phyloP scores from a whole-genome alignment of 1,139 yeast species.

The Yamadazyma buinensis region DNA sequence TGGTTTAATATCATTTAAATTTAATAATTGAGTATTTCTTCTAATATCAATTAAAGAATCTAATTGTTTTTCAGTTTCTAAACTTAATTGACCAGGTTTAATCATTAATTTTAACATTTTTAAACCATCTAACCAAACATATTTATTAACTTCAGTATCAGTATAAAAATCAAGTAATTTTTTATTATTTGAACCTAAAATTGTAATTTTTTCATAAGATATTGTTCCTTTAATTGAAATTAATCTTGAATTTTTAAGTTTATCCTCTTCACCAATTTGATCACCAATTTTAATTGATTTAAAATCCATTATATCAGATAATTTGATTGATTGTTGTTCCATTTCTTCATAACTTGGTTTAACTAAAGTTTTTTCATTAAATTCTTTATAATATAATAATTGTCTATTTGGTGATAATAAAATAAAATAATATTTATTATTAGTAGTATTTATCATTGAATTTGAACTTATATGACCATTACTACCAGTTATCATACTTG shows the following conservation, averaged over 20 bases:
- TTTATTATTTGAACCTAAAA: constrained; percentile 41
- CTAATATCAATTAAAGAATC: constrained; percentile 56
- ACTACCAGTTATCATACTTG: not conserved
- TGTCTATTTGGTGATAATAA: constrained; percentile 71
- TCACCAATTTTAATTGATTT: constrained; percentile 43
- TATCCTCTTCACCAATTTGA: constrained; percentile 36
- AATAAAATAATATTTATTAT: constrained; percentile 47
- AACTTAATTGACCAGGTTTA: constrained; percentile 41
- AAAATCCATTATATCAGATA: constrained; percentile 39
- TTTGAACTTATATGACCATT: too few species aligned
- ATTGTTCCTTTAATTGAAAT: constrained; percentile 53
- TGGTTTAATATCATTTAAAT: constrained; percentile 32
- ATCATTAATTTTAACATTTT: constrained; percentile 49
- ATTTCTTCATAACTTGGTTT: constrained; percentile 59
- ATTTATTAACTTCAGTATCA: constrained; percentile 67
- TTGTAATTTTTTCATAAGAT: constrained; percentile 51
- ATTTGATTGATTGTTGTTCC: constrained; percentile 30
- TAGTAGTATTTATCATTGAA: too few species aligned
- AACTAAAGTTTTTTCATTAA: constrained; percentile 39
- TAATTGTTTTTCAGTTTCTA: constrained; percentile 58
- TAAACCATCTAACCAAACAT: constrained; percentile 79
- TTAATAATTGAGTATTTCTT: constrained; percentile 61
- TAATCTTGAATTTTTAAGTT: constrained; percentile 33
- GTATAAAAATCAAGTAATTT: constrained; percentile 56
- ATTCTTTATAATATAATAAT: constrained; percentile 60